Conservation (phyloP, 176 grass and related monocot species). For the Raddia distichophylla region DNA sequence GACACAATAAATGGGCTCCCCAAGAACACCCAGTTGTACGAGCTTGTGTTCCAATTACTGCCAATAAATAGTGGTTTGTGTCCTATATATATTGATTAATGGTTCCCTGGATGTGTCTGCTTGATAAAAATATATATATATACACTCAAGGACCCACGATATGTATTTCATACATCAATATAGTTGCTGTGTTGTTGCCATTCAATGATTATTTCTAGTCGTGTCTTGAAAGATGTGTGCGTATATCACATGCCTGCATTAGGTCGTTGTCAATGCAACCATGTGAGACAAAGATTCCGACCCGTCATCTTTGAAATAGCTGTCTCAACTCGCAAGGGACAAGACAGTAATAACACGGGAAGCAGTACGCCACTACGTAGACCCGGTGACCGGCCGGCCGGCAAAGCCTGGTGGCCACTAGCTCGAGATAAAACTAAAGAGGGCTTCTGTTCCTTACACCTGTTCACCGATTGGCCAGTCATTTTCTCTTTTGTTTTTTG, state of each 20-base stretch:
- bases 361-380: not conserved
- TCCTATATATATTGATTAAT: slow-evolving; percentile 3
- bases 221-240: slow-evolving; percentile 19
- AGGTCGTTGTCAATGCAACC: slow-evolving; percentile 39
- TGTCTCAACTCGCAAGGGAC: not conserved
- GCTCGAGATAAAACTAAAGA: no score
- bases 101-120: slow-evolving; percentile 1
- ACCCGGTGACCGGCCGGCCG: not conserved
- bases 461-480: no score
- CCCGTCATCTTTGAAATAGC: slow-evolving; percentile 36
- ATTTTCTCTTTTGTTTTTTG: no score
- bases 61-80: slow-evolving; percentile 28
- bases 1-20: no score
- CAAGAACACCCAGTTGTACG: not conserved
- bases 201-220: slow-evolving; percentile 28
- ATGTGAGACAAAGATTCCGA: slow-evolving; percentile 41
- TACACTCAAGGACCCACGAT: not conserved
- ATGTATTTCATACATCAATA: not conserved
- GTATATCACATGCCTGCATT: slow-evolving; percentile 43
- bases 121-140: not conserved
- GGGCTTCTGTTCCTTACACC: no score
- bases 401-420: no score
- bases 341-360: not conserved
- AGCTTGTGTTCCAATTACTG: not conserved
- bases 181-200: slow-evolving; percentile 24